Evolutionary conservation across 2,329 filamentous ascomycete genomes (phyloP), one percentile per base, ranked within the genome.

Genomic region (Pestalotiopsis sp.): DNA sequence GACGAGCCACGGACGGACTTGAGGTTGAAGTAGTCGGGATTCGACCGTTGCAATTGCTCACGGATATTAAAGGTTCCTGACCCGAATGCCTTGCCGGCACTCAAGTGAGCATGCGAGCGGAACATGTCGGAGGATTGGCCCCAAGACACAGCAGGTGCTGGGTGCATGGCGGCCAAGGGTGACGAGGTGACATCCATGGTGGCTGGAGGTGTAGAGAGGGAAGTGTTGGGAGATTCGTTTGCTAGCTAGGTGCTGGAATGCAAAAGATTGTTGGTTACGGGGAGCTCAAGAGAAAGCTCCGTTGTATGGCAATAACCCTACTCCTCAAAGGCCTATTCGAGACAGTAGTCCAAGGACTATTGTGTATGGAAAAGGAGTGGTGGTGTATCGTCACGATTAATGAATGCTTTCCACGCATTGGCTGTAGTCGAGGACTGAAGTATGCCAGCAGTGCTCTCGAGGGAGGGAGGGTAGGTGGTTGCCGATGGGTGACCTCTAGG

Each of bases 121-220:
- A 88, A 89, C 72, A 89, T 78, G 72, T 89, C 87, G 71, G 78
- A 55, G 38, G 81, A 69, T 72, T 79, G 73, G 78, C 84, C 91
- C 88, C 95, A 89, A 76, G 86, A 80, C 74, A 90, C 83, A 83
- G 82, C 89, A 84, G 81, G 87, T 83, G 82, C 88, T 86, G 91
- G 93, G 84, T 94, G 94, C 91, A 98, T 93, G 68, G 95, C 94
- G 81, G 95, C 95, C 78, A 98, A 84, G 61, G 96, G 96, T 76
- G 96, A 98, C 9, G 59, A 62, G 59, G 95, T 98, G 72, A 93
- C 91, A 83, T 97, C 94, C 94, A 98, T 98, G 77, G 64, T 83
- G 74, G 45, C 25, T 59, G 57, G 23, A 63, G 11, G 36, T n/a
- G 57, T 31, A 67, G 49, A 67, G 57, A 64, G 62, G 41, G 64